Conservation (phyloP, 2,329 filamentous ascomycete genomes). For the Aureobasidium uvarum region DNA sequence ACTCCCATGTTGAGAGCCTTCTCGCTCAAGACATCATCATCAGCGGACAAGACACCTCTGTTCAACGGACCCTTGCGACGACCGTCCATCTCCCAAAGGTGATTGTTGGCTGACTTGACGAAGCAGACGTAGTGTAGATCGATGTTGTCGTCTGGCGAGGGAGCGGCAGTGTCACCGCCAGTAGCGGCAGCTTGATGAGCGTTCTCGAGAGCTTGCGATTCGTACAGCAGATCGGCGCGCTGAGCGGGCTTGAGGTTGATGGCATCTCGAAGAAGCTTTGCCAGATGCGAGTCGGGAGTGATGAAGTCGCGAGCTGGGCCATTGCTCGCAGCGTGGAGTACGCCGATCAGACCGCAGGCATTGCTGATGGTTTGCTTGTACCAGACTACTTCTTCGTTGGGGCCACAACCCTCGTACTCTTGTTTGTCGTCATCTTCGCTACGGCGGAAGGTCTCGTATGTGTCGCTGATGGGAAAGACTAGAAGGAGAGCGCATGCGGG, state of each 20-base stretch:
- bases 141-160: constrained; percentile 73
- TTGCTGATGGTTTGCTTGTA: constrained; percentile 94
- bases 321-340: constrained; percentile 80
- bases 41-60: constrained; percentile 48
- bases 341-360: constrained; percentile 85
- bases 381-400: constrained; percentile 78
- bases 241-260: constrained; percentile 64
- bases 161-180: constrained; percentile 74
- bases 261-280: constrained; percentile 66
- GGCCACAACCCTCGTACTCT: constrained; percentile 67
- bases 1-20: constrained; percentile 71
- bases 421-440: constrained; percentile 65
- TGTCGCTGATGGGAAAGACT: constrained; percentile 79
- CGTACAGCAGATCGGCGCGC: constrained; percentile 73
- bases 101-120: constrained; percentile 66
- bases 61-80: constrained; percentile 69
- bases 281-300: constrained; percentile 56
- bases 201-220: constrained; percentile 68
- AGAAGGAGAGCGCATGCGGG: constrained; percentile 86
- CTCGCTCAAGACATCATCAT: constrained; percentile 59
- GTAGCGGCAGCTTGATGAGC: constrained; percentile 77
- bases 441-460: constrained; percentile 73
- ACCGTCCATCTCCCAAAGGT: constrained; percentile 79
- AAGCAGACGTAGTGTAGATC: constrained; percentile 97
- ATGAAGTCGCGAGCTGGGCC: constrained; percentile 66